Base-by-base conservation (phyloP, 768 basidiomycete species). In the Daedaleopsis nitida region DNA sequence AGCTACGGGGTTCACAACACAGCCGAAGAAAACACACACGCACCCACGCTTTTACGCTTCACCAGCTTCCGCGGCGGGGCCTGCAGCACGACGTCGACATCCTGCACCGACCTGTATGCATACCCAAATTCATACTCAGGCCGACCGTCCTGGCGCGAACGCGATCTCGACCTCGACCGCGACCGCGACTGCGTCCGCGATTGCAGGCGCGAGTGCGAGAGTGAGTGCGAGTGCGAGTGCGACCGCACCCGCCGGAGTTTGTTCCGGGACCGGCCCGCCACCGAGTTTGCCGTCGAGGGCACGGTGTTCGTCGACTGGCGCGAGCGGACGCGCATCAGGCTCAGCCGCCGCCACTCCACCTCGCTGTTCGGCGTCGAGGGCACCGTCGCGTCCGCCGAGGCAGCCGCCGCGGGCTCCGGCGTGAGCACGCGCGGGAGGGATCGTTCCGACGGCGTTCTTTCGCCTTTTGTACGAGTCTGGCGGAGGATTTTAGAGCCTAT, bases 391-490 rank as follows among this genome's bases (percentile, higher is more conserved):
- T 32, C 27, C 27, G 27, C 27, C 27, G 3, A 3, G 27, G 27
- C 27, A 12, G 14, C 44, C 44, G 14, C 37, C 37, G 14, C 39
- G 17, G 45, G 45, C 21, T 24, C 12, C 21, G 47, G 47, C 47
- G 47, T 49, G 21, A 49, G 19, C 21, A 24, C 23, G 47, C 47
- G 47, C 21, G 47, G 11, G 42, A 35, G 11, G 54, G 13, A 13
- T 27, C 44, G 54, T 55, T 55, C 8, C 54, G 43, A 42, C 42
- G 24, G 11, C 54, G 21, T 17, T 43, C 27, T 34, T 55, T 47
- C 16, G 54, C 54, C 21, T 55, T 55, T 14, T 47, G 54, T 17
- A 55, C 54, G 42, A 55, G 54, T 38, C 54, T 55, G 47, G 13
- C 7, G 21, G 21, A 17, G 44, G n/a, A 17, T 21, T 14, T 45